Evolutionary conservation across 2,329 filamentous ascomycete genomes (phyloP).

Genomic region (Nannizziopsis barbatae): DNA sequence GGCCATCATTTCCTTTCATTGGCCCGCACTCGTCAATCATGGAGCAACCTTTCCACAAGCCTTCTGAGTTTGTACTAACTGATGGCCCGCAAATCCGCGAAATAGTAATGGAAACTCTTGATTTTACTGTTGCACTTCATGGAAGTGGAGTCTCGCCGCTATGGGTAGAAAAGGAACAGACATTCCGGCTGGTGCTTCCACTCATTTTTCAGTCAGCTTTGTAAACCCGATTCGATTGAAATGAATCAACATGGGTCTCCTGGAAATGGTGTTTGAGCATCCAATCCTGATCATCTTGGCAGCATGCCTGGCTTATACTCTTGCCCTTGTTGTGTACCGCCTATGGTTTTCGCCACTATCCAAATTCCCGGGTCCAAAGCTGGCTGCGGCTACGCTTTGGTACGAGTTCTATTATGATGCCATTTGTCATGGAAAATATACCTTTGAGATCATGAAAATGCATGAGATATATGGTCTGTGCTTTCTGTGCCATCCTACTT

Average conservation of each 20-base stretch:
- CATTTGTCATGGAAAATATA: slow-evolving; percentile 20
- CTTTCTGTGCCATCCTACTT: not conserved
- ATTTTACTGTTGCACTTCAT: not conserved
- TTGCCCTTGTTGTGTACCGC: slow-evolving; percentile 15
- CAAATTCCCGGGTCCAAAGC: slow-evolving; percentile 19
- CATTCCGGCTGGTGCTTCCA: not conserved
- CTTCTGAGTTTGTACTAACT: not conserved
- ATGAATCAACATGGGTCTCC: slow-evolving; percentile 3
- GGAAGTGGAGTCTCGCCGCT: not conserved
- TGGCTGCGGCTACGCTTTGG: slow-evolving; percentile 18
- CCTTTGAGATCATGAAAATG: slow-evolving; percentile 22
- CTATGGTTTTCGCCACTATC: slow-evolving; percentile 19
- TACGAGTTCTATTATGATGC: slow-evolving; percentile 22
- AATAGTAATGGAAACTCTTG: not conserved
- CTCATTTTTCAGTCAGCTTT: slow-evolving; percentile 1
- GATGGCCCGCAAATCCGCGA: not conserved
- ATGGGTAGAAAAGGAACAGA: slow-evolving; percentile 1
- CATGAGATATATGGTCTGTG: slow-evolving; percentile 24
- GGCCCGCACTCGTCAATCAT: too few species aligned
- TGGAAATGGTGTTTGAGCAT: not conserved
- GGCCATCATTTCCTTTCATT: too few species aligned
- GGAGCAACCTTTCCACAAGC: not conserved
- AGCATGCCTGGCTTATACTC: slow-evolving; percentile 5
- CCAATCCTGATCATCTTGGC: not conserved
- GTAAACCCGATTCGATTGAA: not conserved